Evolutionary conservation across 2,329 filamentous ascomycete genomes (phyloP), one percentile per base, ranked within the genome.

Genomic region (Penicillium paneum): DNA sequence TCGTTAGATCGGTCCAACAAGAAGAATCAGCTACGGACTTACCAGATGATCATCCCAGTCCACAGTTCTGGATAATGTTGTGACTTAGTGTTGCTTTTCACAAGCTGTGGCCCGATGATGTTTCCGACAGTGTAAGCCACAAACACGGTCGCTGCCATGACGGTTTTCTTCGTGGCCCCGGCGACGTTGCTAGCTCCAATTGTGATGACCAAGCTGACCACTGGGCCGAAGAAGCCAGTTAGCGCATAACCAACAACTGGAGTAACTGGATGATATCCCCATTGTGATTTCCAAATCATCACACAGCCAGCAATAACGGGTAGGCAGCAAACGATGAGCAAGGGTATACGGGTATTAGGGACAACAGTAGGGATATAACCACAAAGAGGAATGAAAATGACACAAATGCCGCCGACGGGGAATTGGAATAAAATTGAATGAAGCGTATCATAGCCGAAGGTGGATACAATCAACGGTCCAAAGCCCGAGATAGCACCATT

Each of bases 41-140:
- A 81, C 74, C 79, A 83, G 11, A 83, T 81, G 8, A 90, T 89
- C 55, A 91, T 67, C 0, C 87, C 87, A 0, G 81, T 75, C 88
- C 87, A 91, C 8, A 91, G 66, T 61, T 84, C 82, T 0, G 88
- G 88, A 64, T 91, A 91, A 70, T 91, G 88, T 44, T 80, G 67
- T 0, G 67, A 72, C 60, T 86, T 86, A 0, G 84, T 86, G 69
- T 87, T 76, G n/a, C 81, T 85, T 62, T 82, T 83, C 38, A 91
- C 81, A 36, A 91, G 76, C 71, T 89, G 86, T 3, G 88, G 88
- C 0, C 88, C 88, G 24, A 91, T 83, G 47, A 91, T 91, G 62
- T 91, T 91, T 1, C 88, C 83, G 7, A 91, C 84, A 52, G 86
- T 89, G 65, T 91, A 91, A 0, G 86, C 87, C 0, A 89, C 86